These are phyloP conservation scores for Desmodesmus armatus DNA, from an alignment of 139 green algal genomes.

Conservation along the genomic window DNA sequence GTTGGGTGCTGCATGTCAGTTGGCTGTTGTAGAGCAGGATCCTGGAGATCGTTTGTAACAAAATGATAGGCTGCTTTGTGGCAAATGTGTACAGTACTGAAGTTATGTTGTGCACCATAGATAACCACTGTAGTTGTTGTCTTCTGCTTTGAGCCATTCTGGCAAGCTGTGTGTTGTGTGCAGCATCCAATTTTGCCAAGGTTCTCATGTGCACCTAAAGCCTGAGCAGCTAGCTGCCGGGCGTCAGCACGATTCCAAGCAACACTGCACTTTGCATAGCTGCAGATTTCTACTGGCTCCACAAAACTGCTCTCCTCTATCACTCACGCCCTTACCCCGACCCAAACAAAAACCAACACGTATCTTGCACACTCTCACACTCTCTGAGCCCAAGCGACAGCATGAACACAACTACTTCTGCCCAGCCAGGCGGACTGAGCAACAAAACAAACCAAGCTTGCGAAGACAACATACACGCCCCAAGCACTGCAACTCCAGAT, in stretches of 20 bases:
- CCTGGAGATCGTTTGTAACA: no score
- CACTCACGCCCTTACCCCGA: background rate
- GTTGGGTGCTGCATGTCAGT: background rate
- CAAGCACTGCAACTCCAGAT: background rate
- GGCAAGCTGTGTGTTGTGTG: background rate
- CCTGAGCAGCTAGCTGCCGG: background rate
- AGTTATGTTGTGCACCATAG: no score
- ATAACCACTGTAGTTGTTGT: background rate
- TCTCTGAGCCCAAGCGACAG: background rate
- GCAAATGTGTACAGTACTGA: background rate
- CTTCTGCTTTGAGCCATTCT: background rate
- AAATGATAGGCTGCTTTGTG: constrained; percentile 4
- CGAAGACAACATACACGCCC: background rate
- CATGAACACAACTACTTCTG: background rate
- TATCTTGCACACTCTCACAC: background rate
- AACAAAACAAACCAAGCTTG: background rate
- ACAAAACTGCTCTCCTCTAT: background rate
- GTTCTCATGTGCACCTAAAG: background rate
- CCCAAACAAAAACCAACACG: background rate
- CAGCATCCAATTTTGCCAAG: background rate
- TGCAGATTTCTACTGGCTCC: background rate
- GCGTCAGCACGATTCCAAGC: no score
- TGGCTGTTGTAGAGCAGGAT: background rate
- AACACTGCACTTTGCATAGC: background rate
- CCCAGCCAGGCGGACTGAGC: background rate